Evolutionary conservation across 1,139 yeast genomes (phyloP).

Genomic region (Taphrina betulina): DNA sequence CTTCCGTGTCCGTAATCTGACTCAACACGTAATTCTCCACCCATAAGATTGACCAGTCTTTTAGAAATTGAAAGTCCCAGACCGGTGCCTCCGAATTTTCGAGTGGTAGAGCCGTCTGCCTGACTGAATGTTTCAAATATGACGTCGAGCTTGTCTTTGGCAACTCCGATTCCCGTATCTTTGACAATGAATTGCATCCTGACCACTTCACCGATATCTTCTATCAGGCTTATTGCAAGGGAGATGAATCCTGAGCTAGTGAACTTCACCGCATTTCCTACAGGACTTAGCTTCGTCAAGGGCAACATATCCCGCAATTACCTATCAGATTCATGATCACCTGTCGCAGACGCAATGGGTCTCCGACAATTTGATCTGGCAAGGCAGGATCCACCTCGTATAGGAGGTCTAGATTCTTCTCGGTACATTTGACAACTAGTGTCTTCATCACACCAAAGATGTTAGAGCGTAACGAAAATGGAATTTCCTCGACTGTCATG

Average conservation of each 20-base stretch:
- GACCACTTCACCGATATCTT: conserved; percentile 45
- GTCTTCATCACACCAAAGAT: conserved; percentile 87
- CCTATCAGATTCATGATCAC: conserved; percentile 85
- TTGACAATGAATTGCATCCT: conserved; percentile 67
- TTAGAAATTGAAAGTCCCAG: conserved; percentile 60
- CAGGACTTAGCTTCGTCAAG: no score
- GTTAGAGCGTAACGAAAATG: conserved; percentile 78
- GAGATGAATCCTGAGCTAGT: conserved; percentile 68
- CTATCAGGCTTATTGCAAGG: conserved; percentile 52
- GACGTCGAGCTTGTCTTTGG: conserved; percentile 51
- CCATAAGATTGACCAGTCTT: conserved; percentile 59
- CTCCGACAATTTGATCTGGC: conserved; percentile 86
- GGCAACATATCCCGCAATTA: no score
- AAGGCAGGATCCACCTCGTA: conserved; percentile 81
- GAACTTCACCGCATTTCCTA: conserved; percentile 81
- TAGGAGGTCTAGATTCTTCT: conserved; percentile 72
- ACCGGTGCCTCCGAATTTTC: conserved; percentile 62
- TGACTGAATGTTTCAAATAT: conserved; percentile 61
- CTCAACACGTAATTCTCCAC: conserved; percentile 55
- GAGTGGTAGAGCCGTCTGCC: conserved; percentile 58
- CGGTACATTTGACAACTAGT: conserved; percentile 82
- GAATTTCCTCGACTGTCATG: conserved; percentile 87
- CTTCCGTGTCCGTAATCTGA: conserved; percentile 56
- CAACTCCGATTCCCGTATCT: conserved; percentile 64
- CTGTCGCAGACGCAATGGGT: conserved; percentile 80